These are phyloP conservation scores for Astragalus glycyphyllos DNA, from an alignment of 306 rosid genomes.

Conservation along the genomic window DNA sequence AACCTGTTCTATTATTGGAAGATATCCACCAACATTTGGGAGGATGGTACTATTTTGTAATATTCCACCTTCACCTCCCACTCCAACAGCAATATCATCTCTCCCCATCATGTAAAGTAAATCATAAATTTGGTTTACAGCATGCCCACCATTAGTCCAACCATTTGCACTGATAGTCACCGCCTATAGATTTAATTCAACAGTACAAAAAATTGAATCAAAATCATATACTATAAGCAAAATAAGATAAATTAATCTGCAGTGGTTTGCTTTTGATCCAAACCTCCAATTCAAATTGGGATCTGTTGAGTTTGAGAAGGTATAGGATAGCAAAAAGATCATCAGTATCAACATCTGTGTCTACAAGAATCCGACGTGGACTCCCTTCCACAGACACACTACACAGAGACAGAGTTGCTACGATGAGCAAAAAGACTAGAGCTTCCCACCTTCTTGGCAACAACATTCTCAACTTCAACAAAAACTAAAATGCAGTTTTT, in stretches of 20 bases:
- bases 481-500: background rate
- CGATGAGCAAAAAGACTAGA: slow-evolving; percentile 17
- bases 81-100: slow-evolving; percentile 81
- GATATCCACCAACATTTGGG: slow-evolving; percentile 89
- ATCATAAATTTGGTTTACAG: slow-evolving; percentile 89
- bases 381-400: slow-evolving; percentile 39
- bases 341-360: slow-evolving; percentile 86
- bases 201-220: no score
- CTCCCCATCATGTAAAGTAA: slow-evolving; percentile 89
- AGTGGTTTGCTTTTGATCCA: background rate
- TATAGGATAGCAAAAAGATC: slow-evolving; percentile 86
- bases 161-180: slow-evolving; percentile 72
- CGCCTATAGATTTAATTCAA: slow-evolving; percentile 50
- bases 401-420: background rate
- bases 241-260: background rate
- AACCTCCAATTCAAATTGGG: slow-evolving; percentile 78
- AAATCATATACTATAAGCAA: background rate
- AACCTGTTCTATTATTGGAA: slow-evolving; percentile 85
- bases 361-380: slow-evolving; percentile 77
- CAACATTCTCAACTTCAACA: slow-evolving; percentile 44
- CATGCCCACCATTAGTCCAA: slow-evolving; percentile 78
- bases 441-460: slow-evolving; percentile 25
- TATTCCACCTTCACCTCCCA: slow-evolving; percentile 94
- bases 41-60: slow-evolving; percentile 63
- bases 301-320: slow-evolving; percentile 76